These are phyloP conservation scores for Russula brevipes DNA, from an alignment of 768 basidiomycete species.

Conservation along the genomic window DNA sequence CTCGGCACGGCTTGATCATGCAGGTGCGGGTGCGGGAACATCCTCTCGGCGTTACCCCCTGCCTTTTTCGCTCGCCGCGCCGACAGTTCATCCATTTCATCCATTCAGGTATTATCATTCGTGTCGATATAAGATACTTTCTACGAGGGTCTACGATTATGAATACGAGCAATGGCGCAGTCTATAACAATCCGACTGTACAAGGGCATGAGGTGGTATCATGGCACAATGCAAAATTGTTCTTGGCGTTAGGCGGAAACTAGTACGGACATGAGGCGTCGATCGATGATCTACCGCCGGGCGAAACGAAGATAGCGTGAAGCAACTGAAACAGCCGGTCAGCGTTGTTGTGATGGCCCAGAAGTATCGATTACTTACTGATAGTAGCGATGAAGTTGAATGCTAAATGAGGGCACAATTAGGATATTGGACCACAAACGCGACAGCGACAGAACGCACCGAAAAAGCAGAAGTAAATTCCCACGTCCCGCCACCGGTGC, in stretches of 20 bases:
- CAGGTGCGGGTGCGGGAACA: neutral
- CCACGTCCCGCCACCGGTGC: constrained; percentile 63
- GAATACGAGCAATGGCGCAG: neutral
- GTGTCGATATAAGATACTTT: neutral
- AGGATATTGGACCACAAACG: neutral
- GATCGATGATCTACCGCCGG: constrained; percentile 17
- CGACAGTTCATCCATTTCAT: neutral
- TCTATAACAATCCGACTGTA: neutral
- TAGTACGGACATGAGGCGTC: neutral
- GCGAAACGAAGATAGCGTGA: constrained; percentile 51
- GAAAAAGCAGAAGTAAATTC: constrained; percentile 59
- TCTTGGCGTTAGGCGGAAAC: neutral
- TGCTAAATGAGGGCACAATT: constrained; percentile 30
- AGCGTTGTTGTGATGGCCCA: neutral
- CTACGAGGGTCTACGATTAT: neutral
- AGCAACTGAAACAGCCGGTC: constrained; percentile 42
- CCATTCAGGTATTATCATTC: neutral
- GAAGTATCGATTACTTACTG: constrained; percentile 30
- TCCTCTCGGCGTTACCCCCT: constrained; percentile 12
- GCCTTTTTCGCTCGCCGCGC: constrained; percentile 8
- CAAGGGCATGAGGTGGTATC: neutral
- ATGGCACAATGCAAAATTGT: neutral
- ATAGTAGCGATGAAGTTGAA: constrained; percentile 69
- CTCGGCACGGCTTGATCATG: neutral
- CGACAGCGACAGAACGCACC: constrained; percentile 33